Evolutionary conservation across 108 stramenopile genomes (phyloP), one percentile per base, ranked within the genome.

Genomic region (Phaeodactylum tricornutum): DNA sequence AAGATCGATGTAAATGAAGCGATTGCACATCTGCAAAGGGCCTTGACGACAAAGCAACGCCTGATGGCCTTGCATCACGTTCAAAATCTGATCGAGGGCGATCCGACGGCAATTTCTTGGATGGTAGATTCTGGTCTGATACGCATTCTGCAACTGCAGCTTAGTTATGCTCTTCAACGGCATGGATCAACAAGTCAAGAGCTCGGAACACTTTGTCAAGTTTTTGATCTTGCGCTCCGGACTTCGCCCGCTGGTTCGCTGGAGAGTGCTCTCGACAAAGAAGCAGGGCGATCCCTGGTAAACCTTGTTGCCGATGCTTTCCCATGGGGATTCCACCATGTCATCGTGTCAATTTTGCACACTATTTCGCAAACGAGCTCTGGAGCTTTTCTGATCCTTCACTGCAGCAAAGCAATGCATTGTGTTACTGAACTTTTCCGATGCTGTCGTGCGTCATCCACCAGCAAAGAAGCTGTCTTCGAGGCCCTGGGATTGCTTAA

Each of bases 401-500:
- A 20, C 8, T 20, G 21, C 21, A 15, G 39, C 14, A 15, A n/a
- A 41, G 5, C 21, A 6, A 15, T 41, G 14, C 8, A 6, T 41
- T 41, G 39, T 41, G 19, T 41, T 6, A 14, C 19, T 4, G 39
- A 41, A 20, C 21, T 41, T 20, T 41, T 41, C 39, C n/a, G n/a
- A n/a, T n/a, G n/a, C n/a, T n/a, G n/a, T n/a, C n/a, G n/a, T n/a
- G n/a, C n/a, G n/a, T n/a, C n/a, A n/a, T n/a, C n/a, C n/a, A n/a
- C n/a, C n/a, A n/a, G n/a, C n/a, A 5, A 41, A 4, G 19, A 41
- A 14, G 16, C 9, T 5, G 39, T 66, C 11, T 7, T 36, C 15
- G 69, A 71, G 29, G 27, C 47, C 3, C 48, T 72, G 25, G 66
- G 67, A 22, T 12, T 72, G 1, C 32, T 77, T 0, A 71, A 72